Evolutionary conservation across 83 land plant genomes (phyloP).

Genomic region (Larix sibirica): DNA sequence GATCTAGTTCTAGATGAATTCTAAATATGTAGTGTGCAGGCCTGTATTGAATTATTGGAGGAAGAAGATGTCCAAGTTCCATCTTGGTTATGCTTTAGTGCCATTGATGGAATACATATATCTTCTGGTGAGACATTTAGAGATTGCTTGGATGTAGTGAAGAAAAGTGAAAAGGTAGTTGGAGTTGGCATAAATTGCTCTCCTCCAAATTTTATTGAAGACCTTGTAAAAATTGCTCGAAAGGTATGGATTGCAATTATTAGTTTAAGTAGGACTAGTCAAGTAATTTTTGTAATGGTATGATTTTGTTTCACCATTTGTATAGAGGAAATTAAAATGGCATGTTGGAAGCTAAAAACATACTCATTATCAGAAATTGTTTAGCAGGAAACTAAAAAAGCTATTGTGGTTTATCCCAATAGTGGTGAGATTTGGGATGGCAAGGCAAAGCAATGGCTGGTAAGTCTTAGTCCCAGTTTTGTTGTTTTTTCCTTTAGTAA

Average conservation of each 20-base stretch:
- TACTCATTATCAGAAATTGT: background rate
- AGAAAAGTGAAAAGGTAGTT: conserved; percentile 44
- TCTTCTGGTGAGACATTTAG: conserved; percentile 63
- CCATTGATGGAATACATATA: conserved; percentile 58
- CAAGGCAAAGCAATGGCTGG: conserved; percentile 65
- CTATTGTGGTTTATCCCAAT: conserved; percentile 78
- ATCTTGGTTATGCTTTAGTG: conserved; percentile 86
- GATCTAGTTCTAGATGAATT: background rate
- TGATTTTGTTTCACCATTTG: background rate
- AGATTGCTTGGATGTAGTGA: conserved; percentile 55
- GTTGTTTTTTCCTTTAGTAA: background rate
- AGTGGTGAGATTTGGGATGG: conserved; percentile 89
- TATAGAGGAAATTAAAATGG: background rate
- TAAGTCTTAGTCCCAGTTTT: conserved; percentile 17
- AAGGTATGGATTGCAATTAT: conserved; percentile 39
- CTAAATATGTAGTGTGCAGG: conserved; percentile 31
- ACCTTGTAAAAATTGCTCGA: conserved; percentile 35
- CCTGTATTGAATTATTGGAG: conserved; percentile 47
- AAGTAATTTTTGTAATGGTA: background rate
- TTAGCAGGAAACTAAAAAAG: conserved; percentile 47
- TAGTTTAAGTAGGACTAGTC: background rate
- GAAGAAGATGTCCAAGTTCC: conserved; percentile 60
- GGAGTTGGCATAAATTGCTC: conserved; percentile 82
- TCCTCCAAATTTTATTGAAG: conserved; percentile 62
- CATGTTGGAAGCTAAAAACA: background rate